Conservation (phyloP, 805 yeast genomes). For the Candida chauliodis region DNA sequence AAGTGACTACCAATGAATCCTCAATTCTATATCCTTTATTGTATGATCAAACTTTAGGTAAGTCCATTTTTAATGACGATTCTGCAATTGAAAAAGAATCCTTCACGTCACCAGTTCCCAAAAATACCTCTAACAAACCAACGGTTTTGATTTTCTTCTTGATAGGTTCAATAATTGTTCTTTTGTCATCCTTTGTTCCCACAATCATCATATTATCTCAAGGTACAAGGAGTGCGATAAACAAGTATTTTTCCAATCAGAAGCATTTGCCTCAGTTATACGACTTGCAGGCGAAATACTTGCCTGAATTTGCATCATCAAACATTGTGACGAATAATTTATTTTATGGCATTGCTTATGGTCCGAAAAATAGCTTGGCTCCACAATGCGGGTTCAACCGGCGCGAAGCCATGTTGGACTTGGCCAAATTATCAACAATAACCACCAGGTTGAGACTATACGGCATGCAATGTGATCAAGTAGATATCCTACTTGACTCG, state of each 20-base stretch:
- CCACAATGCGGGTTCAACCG: slow-evolving; percentile 51
- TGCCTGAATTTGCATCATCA: slow-evolving; percentile 33
- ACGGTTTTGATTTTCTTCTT: not conserved
- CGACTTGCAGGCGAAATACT: slow-evolving; percentile 7
- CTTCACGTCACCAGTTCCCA: slow-evolving; percentile 1
- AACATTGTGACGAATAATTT: slow-evolving; percentile 22
- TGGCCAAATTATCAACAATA: slow-evolving; percentile 54
- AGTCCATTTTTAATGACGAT: not conserved
- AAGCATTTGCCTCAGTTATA: slow-evolving; percentile 7
- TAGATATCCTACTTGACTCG: slow-evolving; percentile 49
- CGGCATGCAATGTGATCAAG: slow-evolving; percentile 62
- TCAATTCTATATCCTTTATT: slow-evolving; percentile 5
- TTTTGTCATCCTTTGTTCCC: slow-evolving; percentile 19
- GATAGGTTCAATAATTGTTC: slow-evolving; percentile 10
- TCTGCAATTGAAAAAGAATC: not conserved
- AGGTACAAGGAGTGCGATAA: slow-evolving; percentile 27
- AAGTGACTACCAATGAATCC: not conserved
- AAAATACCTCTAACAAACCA: not conserved
- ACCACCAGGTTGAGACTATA: slow-evolving; percentile 56
- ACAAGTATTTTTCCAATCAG: slow-evolving; percentile 20
- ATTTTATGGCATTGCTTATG: slow-evolving; percentile 58
- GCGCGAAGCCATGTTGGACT: slow-evolving; percentile 51
- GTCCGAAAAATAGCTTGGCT: slow-evolving; percentile 50
- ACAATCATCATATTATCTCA: slow-evolving; percentile 20
- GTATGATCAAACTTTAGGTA: not conserved